phyloP scores from a whole-genome alignment of 345 rosid species.

The Arabidopsis suecica region DNA sequence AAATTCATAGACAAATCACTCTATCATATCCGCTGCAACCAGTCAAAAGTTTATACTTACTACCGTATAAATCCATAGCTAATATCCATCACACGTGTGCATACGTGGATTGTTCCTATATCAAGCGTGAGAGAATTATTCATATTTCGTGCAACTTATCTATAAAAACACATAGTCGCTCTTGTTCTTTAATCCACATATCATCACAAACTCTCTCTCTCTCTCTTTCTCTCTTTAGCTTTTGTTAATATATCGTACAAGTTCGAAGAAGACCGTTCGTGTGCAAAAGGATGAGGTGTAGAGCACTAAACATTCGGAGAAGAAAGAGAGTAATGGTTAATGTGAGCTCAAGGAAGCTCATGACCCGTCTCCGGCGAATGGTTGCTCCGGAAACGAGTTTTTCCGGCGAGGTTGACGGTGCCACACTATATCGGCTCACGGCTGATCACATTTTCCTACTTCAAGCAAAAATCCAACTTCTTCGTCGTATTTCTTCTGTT shows the following conservation, averaged over 20 bases:
- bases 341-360: conserved; percentile 43
- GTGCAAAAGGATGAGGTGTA: conserved; percentile 43
- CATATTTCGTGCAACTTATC: conserved; percentile 19
- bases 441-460: conserved; percentile 44
- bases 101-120: conserved; percentile 19
- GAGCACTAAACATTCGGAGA: conserved; percentile 38
- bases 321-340: conserved; percentile 42
- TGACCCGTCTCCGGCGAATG: conserved; percentile 45
- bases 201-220: neutral
- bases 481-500: conserved; percentile 43
- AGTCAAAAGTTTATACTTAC: neutral
- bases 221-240: neutral
- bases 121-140: conserved; percentile 40
- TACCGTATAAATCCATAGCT: neutral
- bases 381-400: conserved; percentile 37
- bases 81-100: conserved; percentile 38
- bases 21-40: neutral
- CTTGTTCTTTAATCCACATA: conserved; percentile 12
- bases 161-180: conserved; percentile 16
- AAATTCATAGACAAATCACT: neutral
- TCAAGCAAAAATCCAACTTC: conserved; percentile 46
- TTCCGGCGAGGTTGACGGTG: conserved; percentile 37
- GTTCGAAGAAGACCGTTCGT: conserved; percentile 24
- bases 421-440: conserved; percentile 40
- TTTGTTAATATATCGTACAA: conserved; percentile 1